These are phyloP conservation scores for Leucaena leucocephala DNA, from an alignment of 306 rosid genomes.

Conservation along the genomic window DNA sequence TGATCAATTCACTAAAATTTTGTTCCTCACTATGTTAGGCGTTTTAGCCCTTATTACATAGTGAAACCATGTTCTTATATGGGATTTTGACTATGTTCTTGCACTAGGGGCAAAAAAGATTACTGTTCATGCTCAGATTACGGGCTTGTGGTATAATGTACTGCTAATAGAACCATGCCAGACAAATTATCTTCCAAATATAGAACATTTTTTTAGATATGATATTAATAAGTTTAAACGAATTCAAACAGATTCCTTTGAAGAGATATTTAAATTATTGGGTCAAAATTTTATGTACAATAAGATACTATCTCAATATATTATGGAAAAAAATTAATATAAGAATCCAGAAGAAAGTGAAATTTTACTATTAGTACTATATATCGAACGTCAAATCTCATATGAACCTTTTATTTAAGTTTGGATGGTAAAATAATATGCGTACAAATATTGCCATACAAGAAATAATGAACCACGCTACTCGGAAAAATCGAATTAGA, in stretches of 20 bases:
- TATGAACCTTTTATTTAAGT: no score
- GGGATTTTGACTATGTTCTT: no score
- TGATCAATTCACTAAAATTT: background rate
- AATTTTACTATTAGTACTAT: no score
- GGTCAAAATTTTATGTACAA: no score
- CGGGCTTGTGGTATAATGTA: no score
- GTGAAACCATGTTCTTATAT: background rate
- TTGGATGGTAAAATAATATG: background rate
- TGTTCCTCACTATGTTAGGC: background rate
- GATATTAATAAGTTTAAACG: background rate
- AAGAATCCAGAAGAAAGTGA: no score
- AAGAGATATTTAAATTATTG: background rate
- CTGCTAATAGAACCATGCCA: background rate
- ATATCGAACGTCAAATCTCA: no score
- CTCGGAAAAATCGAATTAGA: background rate
- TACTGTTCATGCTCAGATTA: no score
- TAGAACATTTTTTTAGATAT: background rate
- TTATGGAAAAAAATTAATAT: no score
- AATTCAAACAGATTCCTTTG: background rate
- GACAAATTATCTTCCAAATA: background rate
- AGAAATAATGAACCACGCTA: background rate
- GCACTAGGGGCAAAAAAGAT: no score
- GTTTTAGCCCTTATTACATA: background rate
- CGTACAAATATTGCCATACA: background rate
- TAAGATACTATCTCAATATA: no score